Evolutionary conservation across 306 rosid genomes (phyloP), one percentile per base, ranked within the genome.

Genomic region (Cucumis melo): DNA sequence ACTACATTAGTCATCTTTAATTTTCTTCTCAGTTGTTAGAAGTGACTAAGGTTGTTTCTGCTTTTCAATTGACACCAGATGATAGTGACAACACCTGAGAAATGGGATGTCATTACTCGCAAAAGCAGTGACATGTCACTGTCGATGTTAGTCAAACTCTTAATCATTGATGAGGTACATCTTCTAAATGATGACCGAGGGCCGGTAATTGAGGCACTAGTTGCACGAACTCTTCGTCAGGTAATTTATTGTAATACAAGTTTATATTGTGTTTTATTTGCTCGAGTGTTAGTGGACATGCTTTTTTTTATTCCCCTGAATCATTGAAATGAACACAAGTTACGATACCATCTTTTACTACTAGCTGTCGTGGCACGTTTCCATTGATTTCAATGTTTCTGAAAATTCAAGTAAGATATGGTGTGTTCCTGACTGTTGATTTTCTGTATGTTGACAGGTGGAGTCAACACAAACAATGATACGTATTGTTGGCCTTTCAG

Each of bases 21-120:
- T 76, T 77, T 82, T 80, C 72, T 54, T 73, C 42, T 44, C 50
- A 60, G 14, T 51, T 76, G 63, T 75, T 58, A 44, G 48, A 55
- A 70, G 77, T 38, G 21, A 81, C 75, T 82, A 78, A 73, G 78
- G 50, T 64, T 65, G 42, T 36, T 65, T 79, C 63, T 41, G 23
- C 74, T 63, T 65, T 63, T 42, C 20, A 23, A 42, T 62, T 78
- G 83, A 78, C 74, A 83, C 75, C 87, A 93, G 97, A 93, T 93
- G 98, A 93, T 93, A 84, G 98, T 93, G 82, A 93, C 98, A 60
- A 93, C 98, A 80, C 98, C 98, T 78, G 98, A 93, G 89, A 93
- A 93, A 85, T 93, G 98, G 98, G 98, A 93, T 83, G 98, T 93
- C 80, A 93, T 93, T 74, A 93, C 98, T 71, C 94, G 98, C 85